Evolutionary conservation across 2,329 filamentous ascomycete species (phyloP), one percentile per base, ranked within the genome.

Genomic region (Annulohypoxylon truncatum): DNA sequence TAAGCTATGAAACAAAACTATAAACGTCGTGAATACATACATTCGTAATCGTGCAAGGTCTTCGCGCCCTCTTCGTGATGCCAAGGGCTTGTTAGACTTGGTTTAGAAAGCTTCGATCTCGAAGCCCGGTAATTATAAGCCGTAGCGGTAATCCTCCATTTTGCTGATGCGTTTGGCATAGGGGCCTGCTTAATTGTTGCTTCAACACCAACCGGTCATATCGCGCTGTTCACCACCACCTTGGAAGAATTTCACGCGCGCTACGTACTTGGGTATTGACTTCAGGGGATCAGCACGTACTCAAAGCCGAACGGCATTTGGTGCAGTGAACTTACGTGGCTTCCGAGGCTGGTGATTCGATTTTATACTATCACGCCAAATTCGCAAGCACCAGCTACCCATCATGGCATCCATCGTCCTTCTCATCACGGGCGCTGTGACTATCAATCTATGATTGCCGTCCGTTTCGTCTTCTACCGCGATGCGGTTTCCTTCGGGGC

Each of bases 371-470:
- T 65, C 64, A 26, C 62, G 66, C 71, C 71, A 73, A 28, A 72
- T 57, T 12, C 68, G 58, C 48, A 73, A 46, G 28, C 68, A 71
- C 71, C 71, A 73, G 24, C 69, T 64, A 8, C 56, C 71, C 13
- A 75, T 66, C 56, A 75, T 62, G 24, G 68, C 71, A 54, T 75
- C 72, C 50, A 72, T 52, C 12, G 46, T 61, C 33, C 38, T 48
- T 46, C 70, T 61, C 3, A 56, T 63, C 35, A 73, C 31, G 3
- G 64, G 56, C 2, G 54, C 20, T n/a, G 61, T 68, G n/a, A 74
- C 50, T 8, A 72, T 47, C 31, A 72, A 24, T 46, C 50, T 55
- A n/a, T 56, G 60, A 15, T 62, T 42, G 15, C 28, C 70, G 13
- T 62, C 72, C 15, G 38, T 52, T 20, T 65, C 50, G 33, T 73